phyloP scores from a whole-genome alignment of 2,329 filamentous ascomycete genomes.

The Nannizziopsis barbatae region DNA sequence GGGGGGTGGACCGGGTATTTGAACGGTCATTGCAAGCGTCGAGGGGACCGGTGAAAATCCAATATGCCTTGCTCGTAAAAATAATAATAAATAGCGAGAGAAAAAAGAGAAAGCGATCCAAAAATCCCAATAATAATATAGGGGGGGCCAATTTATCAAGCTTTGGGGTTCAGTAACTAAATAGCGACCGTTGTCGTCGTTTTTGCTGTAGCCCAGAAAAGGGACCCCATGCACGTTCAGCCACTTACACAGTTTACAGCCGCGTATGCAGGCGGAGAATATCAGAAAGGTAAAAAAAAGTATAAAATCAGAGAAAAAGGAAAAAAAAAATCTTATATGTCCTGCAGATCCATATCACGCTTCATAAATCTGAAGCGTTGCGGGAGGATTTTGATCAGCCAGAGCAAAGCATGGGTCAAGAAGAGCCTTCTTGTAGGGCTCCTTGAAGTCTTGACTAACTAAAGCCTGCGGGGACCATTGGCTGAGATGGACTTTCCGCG shows the following conservation, averaged over 20 bases:
- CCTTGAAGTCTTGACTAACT: conserved; percentile 2
- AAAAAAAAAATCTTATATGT: too few species aligned
- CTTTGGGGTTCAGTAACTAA: conserved; percentile 4
- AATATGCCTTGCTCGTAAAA: background rate
- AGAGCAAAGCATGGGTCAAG: conserved; percentile 8
- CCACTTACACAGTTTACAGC: conserved; percentile 5
- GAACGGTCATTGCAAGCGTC: background rate
- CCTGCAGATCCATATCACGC: conserved; percentile 6
- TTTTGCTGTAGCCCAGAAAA: conserved; percentile 2
- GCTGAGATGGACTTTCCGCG: conserved; percentile 3
- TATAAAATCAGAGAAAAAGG: too few species aligned
- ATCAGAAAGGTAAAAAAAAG: too few species aligned
- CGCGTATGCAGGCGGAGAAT: background rate
- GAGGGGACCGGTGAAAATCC: background rate
- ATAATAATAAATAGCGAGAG: background rate
- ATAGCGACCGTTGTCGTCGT: background rate
- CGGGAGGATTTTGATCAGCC: conserved; percentile 2
- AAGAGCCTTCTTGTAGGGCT: conserved; percentile 8
- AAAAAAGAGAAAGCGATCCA: background rate
- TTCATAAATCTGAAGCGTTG: conserved; percentile 6
- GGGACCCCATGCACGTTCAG: conserved; percentile 3
- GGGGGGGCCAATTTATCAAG: conserved; percentile 9
- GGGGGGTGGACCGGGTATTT: conserved; percentile 1
- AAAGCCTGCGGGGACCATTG: background rate
- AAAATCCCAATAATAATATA: background rate